A percentile compares a stretch with the other conserved stretches of the same genome.
Evolutionary conservation across 2,329 filamentous ascomycete genomes (phyloP).

Genomic region (Cladosporium sp.): DNA sequence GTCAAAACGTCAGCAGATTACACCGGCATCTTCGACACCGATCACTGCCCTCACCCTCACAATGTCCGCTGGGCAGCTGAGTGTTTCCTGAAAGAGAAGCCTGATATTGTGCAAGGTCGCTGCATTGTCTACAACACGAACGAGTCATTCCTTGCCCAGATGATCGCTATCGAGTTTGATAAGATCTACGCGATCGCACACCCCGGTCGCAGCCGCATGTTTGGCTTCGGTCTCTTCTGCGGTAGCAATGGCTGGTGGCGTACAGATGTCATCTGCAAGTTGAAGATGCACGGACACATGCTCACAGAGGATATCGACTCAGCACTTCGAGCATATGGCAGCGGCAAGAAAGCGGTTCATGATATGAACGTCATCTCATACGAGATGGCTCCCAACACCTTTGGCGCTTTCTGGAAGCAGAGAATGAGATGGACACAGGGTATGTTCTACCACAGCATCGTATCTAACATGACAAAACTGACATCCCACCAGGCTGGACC

Average conservation of each 20-base stretch:
- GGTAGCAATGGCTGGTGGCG: slow-evolving; percentile 54
- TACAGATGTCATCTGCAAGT: slow-evolving; percentile 44
- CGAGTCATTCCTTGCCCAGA: slow-evolving; percentile 45
- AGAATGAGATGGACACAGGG: slow-evolving; percentile 51
- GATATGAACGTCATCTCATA: slow-evolving; percentile 52
- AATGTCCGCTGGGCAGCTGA: slow-evolving; percentile 51
- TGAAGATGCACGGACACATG: slow-evolving; percentile 54
- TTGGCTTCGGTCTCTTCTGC: slow-evolving; percentile 51
- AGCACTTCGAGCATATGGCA: slow-evolving; percentile 47
- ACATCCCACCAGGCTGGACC: slow-evolving; percentile 42
- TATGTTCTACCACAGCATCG: neutral
- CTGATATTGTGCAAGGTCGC: slow-evolving; percentile 52
- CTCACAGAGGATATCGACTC: slow-evolving; percentile 54
- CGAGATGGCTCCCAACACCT: slow-evolving; percentile 50
- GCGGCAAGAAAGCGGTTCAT: slow-evolving; percentile 47
- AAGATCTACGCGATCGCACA: slow-evolving; percentile 55
- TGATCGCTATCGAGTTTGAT: slow-evolving; percentile 54
- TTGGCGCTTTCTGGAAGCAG: slow-evolving; percentile 51
- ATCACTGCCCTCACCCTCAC: slow-evolving; percentile 53
- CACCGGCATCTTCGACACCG: slow-evolving; percentile 52
- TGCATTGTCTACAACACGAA: slow-evolving; percentile 52
- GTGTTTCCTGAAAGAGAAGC: slow-evolving; percentile 44
- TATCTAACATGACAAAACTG: neutral
- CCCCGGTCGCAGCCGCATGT: slow-evolving; percentile 49
- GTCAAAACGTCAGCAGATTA: slow-evolving; percentile 46